Conservation (phyloP, 106 monocot genomes). For the Ottelia alismoides region DNA sequence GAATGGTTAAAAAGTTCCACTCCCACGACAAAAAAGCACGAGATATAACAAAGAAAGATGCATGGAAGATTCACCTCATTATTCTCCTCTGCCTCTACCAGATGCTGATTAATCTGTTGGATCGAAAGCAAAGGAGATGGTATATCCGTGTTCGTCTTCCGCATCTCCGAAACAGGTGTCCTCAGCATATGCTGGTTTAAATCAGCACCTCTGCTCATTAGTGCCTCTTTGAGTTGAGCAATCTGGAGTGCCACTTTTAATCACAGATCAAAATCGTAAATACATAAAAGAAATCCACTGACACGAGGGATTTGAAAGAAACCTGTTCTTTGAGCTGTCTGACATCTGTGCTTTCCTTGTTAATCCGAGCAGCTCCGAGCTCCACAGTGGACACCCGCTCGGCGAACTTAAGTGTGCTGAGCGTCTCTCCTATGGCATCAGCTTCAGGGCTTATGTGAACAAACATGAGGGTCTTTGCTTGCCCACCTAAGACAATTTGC, state of each 20-base stretch:
- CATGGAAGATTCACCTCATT: too few relatives aligned
- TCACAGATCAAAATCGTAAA: background rate
- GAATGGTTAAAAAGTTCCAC: background rate
- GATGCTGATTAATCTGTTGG: too few relatives aligned
- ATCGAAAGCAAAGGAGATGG: slow-evolving; percentile 29
- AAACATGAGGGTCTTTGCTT: slow-evolving; percentile 99
- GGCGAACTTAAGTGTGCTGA: slow-evolving; percentile 97
- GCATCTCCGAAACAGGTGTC: slow-evolving; percentile 26
- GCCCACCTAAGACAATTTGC: slow-evolving; percentile 51
- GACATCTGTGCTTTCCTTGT: slow-evolving; percentile 71
- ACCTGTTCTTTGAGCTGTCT: slow-evolving; percentile 95
- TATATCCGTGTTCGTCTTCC: slow-evolving; percentile 26
- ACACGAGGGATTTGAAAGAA: slow-evolving; percentile 1
- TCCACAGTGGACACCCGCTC: slow-evolving; percentile 87
- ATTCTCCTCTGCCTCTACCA: too few relatives aligned
- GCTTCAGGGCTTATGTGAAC: slow-evolving; percentile 87
- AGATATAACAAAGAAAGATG: background rate
- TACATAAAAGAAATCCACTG: background rate
- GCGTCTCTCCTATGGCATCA: slow-evolving; percentile 70
- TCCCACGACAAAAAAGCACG: background rate
- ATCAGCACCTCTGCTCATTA: slow-evolving; percentile 63
- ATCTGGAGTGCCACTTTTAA: slow-evolving; percentile 34
- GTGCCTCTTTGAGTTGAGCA: slow-evolving; percentile 55
- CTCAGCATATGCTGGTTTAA: too few relatives aligned
- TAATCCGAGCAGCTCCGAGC: slow-evolving; percentile 68